Conservation (phyloP, 2,329 filamentous ascomycete species). For the Ophiostoma populinum region DNA sequence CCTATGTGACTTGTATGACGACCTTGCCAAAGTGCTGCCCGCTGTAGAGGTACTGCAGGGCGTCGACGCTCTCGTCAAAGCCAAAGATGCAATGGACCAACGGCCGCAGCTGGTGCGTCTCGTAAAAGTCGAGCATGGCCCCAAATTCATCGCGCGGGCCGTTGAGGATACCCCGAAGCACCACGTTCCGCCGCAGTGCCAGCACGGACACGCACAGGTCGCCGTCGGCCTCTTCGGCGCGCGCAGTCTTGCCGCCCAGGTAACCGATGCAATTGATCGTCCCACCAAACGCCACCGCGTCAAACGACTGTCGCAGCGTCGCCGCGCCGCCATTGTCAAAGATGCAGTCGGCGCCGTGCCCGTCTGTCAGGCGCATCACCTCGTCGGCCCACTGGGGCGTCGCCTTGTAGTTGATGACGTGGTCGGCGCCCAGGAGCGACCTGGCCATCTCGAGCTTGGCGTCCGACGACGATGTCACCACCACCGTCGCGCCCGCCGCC, state of each 20-base stretch:
- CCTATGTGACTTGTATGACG: conserved; percentile 19
- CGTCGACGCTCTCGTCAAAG: conserved; percentile 24
- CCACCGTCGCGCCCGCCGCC: conserved; percentile 31
- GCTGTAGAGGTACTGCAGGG: conserved; percentile 30
- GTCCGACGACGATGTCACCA: conserved; percentile 37
- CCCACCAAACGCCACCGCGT: conserved; percentile 35
- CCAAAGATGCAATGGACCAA: conserved; percentile 25
- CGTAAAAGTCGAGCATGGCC: conserved; percentile 32
- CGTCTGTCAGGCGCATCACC: conserved; percentile 27
- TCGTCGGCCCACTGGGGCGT: conserved; percentile 32
- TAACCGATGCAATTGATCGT: conserved; percentile 34
- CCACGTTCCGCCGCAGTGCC: conserved; percentile 28
- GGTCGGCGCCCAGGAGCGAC: conserved; percentile 32
- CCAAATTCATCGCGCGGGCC: conserved; percentile 36
- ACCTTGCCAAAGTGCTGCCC: conserved; percentile 39
- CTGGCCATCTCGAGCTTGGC: conserved; percentile 28
- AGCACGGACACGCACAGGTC: conserved; percentile 41
- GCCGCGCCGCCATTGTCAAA: conserved; percentile 36
- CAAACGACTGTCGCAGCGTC: conserved; percentile 34
- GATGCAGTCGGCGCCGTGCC: conserved; percentile 33
- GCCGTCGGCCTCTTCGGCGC: conserved; percentile 7
- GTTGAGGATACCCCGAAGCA: conserved; percentile 39
- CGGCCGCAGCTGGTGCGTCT: conserved; percentile 21
- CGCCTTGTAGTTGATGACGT: conserved; percentile 35
- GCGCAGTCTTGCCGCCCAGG: conserved; percentile 33